Evolutionary conservation across 176 grass and related monocot species (phyloP), one percentile per base, ranked within the genome.

Genomic region (Bromus sterilis): DNA sequence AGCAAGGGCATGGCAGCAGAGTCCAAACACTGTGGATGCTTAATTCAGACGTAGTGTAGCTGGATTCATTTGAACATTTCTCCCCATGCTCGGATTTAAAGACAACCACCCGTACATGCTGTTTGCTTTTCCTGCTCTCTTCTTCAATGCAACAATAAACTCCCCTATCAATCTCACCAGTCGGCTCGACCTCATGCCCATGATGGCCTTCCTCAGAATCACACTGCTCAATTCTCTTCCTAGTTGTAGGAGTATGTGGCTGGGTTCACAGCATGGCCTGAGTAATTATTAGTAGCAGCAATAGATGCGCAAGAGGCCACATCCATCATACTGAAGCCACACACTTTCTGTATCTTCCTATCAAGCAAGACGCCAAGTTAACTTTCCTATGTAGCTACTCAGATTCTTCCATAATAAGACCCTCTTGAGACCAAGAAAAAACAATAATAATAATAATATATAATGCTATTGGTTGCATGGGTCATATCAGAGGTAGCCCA

Each of bases 401-500:
- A 51, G 48, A 21, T 20, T 51, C 48, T 51, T 51, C 46, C 18
- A 4, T 40, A 40, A 3, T 5, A 14, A 30, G 60, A 37, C 78
- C 20, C 70, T 25, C 33, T 16, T 67, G 66, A 79, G 72, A 76
- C 37, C 78, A 68, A 61, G 11, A 15, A 58, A 37, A 37, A 37
- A 37, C 6, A 7, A 37, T 8, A 8, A 37, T 0, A 3, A 5
- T 37, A 37, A 37, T 7, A 37, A 7, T 37, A 37, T 37, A 37
- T 21, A 21, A 1, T 2, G 58, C 39, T n/a, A n/a, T 36, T 69
- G 37, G 72, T 32, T 63, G 15, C 11, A 34, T 40, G 18, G 37
- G 24, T 33, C 72, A 72, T 74, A 37, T 71, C 64, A 30, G 26
- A 65, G 83, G 72, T 82, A 77, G 35, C 87, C 83, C 87, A 44